phyloP scores from a whole-genome alignment of 2,329 filamentous ascomycete genomes.

The Dothideomycetes sp. region DNA sequence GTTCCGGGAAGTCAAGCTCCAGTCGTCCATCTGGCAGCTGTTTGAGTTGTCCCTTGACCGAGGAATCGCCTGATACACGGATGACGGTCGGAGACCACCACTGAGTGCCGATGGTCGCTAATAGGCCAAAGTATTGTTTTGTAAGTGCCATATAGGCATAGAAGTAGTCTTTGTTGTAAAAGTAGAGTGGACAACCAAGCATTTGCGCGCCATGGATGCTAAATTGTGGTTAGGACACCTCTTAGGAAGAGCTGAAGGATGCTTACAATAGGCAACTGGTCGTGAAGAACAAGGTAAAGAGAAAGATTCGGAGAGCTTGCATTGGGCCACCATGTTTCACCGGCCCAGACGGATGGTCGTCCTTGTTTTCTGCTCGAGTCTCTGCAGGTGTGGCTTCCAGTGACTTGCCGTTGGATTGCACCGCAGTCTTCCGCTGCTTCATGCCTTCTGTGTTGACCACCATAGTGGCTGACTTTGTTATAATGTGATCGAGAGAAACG shows the following conservation, averaged over 20 bases:
- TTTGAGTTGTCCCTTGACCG: constrained; percentile 63
- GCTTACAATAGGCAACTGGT: constrained; percentile 28
- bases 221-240: constrained; percentile 13
- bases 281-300: constrained; percentile 36
- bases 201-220: constrained; percentile 55
- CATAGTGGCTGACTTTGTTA: constrained; percentile 6
- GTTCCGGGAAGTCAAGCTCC: constrained; percentile 69
- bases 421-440: constrained; percentile 2
- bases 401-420: not conserved
- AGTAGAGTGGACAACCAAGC: constrained; percentile 62
- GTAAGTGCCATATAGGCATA: constrained; percentile 78
- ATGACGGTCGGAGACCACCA: constrained; percentile 81
- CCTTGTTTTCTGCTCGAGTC: not conserved
- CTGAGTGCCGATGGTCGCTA: constrained; percentile 68
- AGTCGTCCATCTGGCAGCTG: constrained; percentile 61
- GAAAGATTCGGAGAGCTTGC: constrained; percentile 32
- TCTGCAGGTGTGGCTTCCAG: not conserved
- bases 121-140: constrained; percentile 71
- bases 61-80: constrained; percentile 71
- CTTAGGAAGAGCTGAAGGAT: not conserved
- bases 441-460: constrained; percentile 5
- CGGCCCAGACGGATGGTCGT: constrained; percentile 19
- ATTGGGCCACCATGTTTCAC: constrained; percentile 31
- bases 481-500: no score
- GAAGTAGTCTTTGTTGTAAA: constrained; percentile 61